Percentiles rank a stretch among this genome's conserved stretches.
phyloP scores from a whole-genome alignment of 1,284 basidiomycete genomes.

The Vanrija sp. region DNA sequence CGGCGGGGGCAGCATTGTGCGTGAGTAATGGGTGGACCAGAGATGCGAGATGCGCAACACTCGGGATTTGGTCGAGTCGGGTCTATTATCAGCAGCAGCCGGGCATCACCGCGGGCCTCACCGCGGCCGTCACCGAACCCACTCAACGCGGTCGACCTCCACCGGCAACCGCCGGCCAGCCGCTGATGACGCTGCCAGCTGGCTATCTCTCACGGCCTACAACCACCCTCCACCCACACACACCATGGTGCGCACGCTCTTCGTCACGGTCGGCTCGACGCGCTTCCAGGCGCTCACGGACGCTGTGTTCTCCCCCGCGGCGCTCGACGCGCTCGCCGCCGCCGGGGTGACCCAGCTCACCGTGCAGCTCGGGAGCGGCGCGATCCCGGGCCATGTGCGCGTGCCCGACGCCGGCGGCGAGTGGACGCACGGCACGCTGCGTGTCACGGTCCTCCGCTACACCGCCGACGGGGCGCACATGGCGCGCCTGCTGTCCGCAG shows the following conservation, averaged over 20 bases:
- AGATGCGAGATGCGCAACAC: not conserved
- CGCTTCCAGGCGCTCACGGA: conserved; percentile 69
- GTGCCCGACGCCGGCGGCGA: conserved; percentile 11
- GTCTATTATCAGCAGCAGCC: not conserved
- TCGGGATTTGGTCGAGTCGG: not conserved
- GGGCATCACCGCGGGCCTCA: not conserved
- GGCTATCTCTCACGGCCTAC: not conserved
- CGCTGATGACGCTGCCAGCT: too few species aligned
- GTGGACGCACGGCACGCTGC: conserved; percentile 50
- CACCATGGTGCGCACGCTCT: conserved; percentile 45
- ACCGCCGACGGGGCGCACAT: conserved; percentile 59
- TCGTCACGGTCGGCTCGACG: conserved; percentile 90
- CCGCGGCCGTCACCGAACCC: not conserved
- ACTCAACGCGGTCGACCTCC: too few species aligned
- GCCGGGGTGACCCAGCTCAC: conserved; percentile 61
- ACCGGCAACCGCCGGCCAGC: too few species aligned
- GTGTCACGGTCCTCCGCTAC: conserved; percentile 66
- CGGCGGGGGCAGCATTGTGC: conserved; percentile 50
- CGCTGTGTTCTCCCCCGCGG: conserved; percentile 57
- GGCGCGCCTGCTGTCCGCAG: conserved; percentile 59
- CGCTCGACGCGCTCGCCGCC: conserved; percentile 56
- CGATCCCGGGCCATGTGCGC: not conserved
- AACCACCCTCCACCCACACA: not conserved
- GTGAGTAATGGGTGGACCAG: not conserved
- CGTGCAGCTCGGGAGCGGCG: conserved; percentile 68